Evolutionary conservation across 805 yeast species (phyloP), one percentile per base, ranked within the genome.

Genomic region (Kuraishia ogatae): DNA sequence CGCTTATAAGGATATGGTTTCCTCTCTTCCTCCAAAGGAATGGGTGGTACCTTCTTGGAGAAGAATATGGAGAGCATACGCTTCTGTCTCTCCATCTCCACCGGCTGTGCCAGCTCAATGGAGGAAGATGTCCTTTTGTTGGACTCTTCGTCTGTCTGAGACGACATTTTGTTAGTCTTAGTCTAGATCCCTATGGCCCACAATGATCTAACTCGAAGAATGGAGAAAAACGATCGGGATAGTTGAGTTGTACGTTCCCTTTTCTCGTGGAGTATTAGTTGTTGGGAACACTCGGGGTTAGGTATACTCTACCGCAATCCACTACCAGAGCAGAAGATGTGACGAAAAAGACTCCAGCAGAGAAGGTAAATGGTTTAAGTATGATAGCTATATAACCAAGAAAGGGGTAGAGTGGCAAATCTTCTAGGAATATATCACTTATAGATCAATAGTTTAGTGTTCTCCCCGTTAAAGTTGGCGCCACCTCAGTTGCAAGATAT

Each of bases 21-120:
- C 55, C 88, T 66, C 58, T 82, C 84, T 1, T 77, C 79, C 19
- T 75, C 77, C 1, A 70, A 57, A 0, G 87, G 86, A 0, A 83
- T 62, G 1, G 78, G 79, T 0, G 87, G 87, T 2, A 80, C 77
- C 47, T 57, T 62, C 52, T 69, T 71, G 1, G 68, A 55, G 50
- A 60, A 26, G 21, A 56, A n/a, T 4, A 39, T 20, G 13, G 57
- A 39, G 4, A 59, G 53, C 39, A 58, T 20, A 22, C 59, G 50
- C 26, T 53, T 53, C 48, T 58, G 59, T 23, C 50, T 28, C 39
- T 71, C 73, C 4, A 71, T 66, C 61, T 78, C 84, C n/a, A 66
- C 64, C 17, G 81, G 68, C 59, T 78, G 71, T 64, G 85, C 70
- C 60, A 74, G 74, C 47, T 72, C 77, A 55, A 82, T 83, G 24